Conservation (phyloP, 2,329 filamentous ascomycete species). For the Apiospora arundinis region DNA sequence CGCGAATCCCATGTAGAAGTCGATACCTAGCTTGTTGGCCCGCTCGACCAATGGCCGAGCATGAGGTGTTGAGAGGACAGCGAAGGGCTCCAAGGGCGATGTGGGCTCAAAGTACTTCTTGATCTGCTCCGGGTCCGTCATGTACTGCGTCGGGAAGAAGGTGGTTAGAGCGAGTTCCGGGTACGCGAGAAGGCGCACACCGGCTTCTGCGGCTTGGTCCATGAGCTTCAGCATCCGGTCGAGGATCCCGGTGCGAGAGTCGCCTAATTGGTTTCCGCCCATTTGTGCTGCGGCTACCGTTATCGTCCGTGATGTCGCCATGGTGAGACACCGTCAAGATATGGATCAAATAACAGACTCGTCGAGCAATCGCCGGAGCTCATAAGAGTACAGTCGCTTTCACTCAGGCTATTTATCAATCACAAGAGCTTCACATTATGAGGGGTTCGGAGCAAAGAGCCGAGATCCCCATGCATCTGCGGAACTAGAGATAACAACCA, state of each 20-base stretch:
- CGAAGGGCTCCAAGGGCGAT: conserved; percentile 43
- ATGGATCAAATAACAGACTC: too few relatives aligned
- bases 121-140: conserved; percentile 50
- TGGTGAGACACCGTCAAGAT: not conserved
- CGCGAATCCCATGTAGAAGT: conserved; percentile 60
- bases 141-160: conserved; percentile 61
- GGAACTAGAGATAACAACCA: conserved; percentile 22
- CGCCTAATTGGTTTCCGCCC: conserved; percentile 51
- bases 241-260: conserved; percentile 50
- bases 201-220: conserved; percentile 48
- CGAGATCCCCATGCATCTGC: conserved; percentile 38
- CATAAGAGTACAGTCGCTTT: too few relatives aligned
- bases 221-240: conserved; percentile 56
- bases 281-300: conserved; percentile 62
- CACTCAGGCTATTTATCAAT: not conserved
- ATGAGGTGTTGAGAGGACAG: conserved; percentile 47
- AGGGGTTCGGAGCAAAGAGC: not conserved
- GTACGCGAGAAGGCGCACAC: conserved; percentile 57
- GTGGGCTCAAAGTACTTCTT: conserved; percentile 57
- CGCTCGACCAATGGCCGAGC: conserved; percentile 55
- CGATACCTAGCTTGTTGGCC: conserved; percentile 53
- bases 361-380: too few relatives aligned
- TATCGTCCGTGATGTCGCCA: conserved; percentile 31
- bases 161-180: conserved; percentile 62
- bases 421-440: not conserved